Conservation (phyloP, 768 basidiomycete species). For the Scleroderma citrinum region DNA sequence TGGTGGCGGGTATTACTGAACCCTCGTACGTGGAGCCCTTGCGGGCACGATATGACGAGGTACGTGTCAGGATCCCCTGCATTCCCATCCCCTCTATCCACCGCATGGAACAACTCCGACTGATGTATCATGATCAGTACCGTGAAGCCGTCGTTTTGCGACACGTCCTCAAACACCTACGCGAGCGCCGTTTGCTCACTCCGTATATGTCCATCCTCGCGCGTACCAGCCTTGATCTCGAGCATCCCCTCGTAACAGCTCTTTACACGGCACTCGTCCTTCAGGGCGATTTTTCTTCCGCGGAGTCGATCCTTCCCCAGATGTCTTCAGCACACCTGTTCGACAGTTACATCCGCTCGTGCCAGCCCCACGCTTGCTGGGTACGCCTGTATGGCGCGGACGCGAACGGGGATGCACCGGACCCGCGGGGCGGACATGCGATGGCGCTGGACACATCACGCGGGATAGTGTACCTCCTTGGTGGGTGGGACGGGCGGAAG, state of each 20-base stretch:
- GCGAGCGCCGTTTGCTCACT: constrained; percentile 65
- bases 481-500: constrained; percentile 72
- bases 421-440: constrained; percentile 69
- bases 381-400: constrained; percentile 52
- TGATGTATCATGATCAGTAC: constrained; percentile 36
- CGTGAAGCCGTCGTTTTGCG: constrained; percentile 61
- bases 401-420: constrained; percentile 57
- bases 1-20: constrained; percentile 55
- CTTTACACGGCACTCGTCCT: constrained; percentile 62
- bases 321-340: constrained; percentile 57
- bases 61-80: constrained; percentile 25
- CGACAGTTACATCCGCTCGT: constrained; percentile 47
- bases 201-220: constrained; percentile 56
- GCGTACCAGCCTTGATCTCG: constrained; percentile 50
- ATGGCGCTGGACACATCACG: constrained; percentile 71
- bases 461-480: constrained; percentile 66
- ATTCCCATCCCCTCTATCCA: background rate
- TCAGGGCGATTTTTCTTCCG: constrained; percentile 54
- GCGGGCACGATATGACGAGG: constrained; percentile 54
- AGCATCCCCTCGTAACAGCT: constrained; percentile 65
- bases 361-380: constrained; percentile 60
- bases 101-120: background rate
- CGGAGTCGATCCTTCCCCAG: constrained; percentile 47
- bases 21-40: constrained; percentile 51
- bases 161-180: constrained; percentile 69